These are phyloP conservation scores for Erigeron canadensis DNA, from an alignment of 129 eudicot genomes.

Conservation along the genomic window DNA sequence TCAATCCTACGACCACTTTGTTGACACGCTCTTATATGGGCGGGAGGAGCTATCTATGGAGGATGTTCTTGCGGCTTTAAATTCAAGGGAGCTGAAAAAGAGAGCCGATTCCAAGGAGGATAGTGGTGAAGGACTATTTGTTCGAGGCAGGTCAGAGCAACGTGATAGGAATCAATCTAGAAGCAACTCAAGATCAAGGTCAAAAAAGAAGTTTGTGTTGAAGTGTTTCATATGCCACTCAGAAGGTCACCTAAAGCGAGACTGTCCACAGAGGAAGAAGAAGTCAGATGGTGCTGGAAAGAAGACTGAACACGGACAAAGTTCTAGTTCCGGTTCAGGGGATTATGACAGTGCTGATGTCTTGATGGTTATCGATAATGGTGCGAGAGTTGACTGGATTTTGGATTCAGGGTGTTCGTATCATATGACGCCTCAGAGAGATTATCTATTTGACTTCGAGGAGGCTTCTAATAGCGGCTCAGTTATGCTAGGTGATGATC, in stretches of 20 bases:
- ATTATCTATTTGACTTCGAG: too few relatives aligned
- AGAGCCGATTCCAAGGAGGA: background rate
- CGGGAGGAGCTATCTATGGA: background rate
- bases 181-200: background rate
- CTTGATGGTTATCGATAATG: background rate
- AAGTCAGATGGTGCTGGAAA: background rate
- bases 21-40: too few relatives aligned
- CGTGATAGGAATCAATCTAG: background rate
- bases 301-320: background rate
- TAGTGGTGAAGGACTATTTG: background rate
- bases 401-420: background rate
- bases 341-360: background rate
- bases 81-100: background rate
- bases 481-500: too few relatives aligned
- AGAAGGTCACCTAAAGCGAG: background rate
- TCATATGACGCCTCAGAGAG: too few relatives aligned
- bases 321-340: background rate
- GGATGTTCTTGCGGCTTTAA: background rate
- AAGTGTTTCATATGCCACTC: background rate
- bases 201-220: background rate
- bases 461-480: too few relatives aligned
- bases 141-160: background rate
- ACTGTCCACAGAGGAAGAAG: background rate
- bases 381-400: background rate
- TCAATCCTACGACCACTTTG: too few relatives aligned